phyloP scores from a whole-genome alignment of 345 rosid genomes.

The Eucalyptus dawsonii region DNA sequence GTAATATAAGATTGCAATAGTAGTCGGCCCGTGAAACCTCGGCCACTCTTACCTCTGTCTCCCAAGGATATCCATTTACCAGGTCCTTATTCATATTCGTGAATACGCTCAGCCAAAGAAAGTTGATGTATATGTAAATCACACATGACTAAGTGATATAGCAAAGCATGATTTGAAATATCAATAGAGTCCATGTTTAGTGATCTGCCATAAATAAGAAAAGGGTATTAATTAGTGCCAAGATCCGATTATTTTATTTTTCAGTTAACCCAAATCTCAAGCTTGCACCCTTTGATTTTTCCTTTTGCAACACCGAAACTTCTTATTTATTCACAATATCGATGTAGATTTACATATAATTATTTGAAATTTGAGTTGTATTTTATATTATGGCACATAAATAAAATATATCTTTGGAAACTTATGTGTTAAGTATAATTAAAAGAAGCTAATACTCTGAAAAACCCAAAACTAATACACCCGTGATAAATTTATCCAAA shows the following conservation, averaged over 20 bases:
- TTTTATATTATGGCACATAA: not conserved
- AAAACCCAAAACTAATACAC: fast-evolving
- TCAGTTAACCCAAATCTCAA: not conserved
- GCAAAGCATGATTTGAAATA: not conserved
- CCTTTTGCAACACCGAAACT: not conserved
- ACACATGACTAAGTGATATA: not conserved
- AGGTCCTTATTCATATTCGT: not conserved
- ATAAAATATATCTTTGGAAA: not conserved
- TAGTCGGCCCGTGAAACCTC: not conserved
- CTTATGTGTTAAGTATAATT: not conserved
- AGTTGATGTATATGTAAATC: too few relatives aligned
- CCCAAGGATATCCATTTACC: not conserved
- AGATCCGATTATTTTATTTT: not conserved
- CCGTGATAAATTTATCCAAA: fast-evolving
- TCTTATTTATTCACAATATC: not conserved
- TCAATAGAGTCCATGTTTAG: not conserved
- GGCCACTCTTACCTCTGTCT: not conserved
- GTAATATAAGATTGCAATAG: not conserved
- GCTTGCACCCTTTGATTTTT: not conserved
- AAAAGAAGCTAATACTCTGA: fast-evolving
- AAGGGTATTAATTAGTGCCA: not conserved
- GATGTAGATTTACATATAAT: not conserved
- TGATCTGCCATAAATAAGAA: not conserved
- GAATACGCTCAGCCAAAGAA: not conserved
- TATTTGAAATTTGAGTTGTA: not conserved